Evolutionary conservation across 768 basidiomycete genomes (phyloP).

Genomic region (Russula griseocarnosa): DNA sequence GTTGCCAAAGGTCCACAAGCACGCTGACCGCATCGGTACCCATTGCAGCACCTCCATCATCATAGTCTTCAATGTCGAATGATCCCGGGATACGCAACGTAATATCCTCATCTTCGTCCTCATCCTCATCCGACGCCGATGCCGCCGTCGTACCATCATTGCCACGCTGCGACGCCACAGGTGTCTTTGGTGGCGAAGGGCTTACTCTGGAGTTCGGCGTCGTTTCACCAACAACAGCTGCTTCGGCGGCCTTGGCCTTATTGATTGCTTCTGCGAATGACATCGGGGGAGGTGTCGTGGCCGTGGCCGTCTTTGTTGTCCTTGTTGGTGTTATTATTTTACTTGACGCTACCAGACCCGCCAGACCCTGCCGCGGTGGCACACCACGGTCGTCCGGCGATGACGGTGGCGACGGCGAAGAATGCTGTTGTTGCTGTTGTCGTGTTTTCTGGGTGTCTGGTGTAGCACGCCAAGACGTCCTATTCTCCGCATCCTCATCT

Average conservation of each 20-base stretch:
- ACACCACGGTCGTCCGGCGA: background rate
- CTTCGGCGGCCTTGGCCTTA: background rate
- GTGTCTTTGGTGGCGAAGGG: background rate
- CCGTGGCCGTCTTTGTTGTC: background rate
- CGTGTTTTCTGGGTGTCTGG: background rate
- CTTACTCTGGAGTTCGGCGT: background rate
- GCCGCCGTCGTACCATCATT: background rate
- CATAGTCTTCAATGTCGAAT: slow-evolving; percentile 3
- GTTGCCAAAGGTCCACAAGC: slow-evolving; percentile 19
- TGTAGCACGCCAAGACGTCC: background rate
- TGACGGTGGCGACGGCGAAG: background rate
- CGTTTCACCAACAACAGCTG: background rate
- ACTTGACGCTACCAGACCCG: background rate
- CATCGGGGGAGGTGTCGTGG: background rate
- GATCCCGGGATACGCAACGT: slow-evolving; percentile 21
- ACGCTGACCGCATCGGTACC: background rate
- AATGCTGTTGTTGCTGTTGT: background rate
- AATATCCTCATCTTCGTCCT: background rate
- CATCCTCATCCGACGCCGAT: background rate
- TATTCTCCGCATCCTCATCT: background rate
- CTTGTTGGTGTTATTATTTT: background rate
- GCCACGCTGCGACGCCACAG: background rate
- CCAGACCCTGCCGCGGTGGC: background rate
- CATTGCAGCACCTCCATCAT: background rate
- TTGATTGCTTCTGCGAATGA: background rate